Conservation (phyloP, 495 filamentous ascomycete species). For the Xylaria palmicola region DNA sequence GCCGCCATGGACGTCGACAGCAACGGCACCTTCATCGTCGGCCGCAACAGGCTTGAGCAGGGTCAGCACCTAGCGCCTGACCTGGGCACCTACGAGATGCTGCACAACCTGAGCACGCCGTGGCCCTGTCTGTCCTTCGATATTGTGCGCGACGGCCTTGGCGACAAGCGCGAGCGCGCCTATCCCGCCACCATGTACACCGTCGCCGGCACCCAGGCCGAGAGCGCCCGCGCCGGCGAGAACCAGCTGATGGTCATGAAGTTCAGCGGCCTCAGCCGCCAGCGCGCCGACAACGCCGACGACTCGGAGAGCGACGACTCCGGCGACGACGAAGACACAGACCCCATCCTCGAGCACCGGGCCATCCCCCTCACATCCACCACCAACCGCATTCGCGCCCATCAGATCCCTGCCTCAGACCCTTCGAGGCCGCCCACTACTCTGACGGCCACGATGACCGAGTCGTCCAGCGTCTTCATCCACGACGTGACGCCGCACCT, state of each 20-base stretch:
- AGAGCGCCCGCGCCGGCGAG: slow-evolving; percentile 67
- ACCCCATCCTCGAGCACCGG: slow-evolving; percentile 92
- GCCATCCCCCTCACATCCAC: slow-evolving; percentile 80
- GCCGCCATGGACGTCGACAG: slow-evolving; percentile 88
- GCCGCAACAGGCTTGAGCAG: slow-evolving; percentile 78
- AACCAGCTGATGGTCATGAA: slow-evolving; percentile 96
- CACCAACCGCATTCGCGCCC: slow-evolving; percentile 86
- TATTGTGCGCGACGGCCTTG: slow-evolving; percentile 82
- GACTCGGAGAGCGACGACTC: slow-evolving; percentile 68
- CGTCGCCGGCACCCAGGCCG: slow-evolving; percentile 90
- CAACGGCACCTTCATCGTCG: slow-evolving; percentile 84
- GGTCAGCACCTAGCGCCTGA: slow-evolving; percentile 91
- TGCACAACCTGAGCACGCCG: slow-evolving; percentile 84
- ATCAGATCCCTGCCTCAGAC: slow-evolving; percentile 70
- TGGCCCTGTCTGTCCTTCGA: slow-evolving; percentile 98
- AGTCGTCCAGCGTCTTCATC: slow-evolving; percentile 82
- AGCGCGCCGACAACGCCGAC: slow-evolving; percentile 63
- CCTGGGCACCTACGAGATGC: slow-evolving; percentile 89
- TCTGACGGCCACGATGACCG: slow-evolving; percentile 86
- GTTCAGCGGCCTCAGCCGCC: slow-evolving; percentile 83
- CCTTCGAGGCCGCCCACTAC: slow-evolving; percentile 71
- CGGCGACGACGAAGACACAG: slow-evolving; percentile 74
- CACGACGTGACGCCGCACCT: slow-evolving; percentile 91
- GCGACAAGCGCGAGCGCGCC: slow-evolving; percentile 76
- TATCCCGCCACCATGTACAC: slow-evolving; percentile 94